phyloP scores from a whole-genome alignment of 495 filamentous ascomycete species.

The Aspergillus sclerotiicarbonarius region DNA sequence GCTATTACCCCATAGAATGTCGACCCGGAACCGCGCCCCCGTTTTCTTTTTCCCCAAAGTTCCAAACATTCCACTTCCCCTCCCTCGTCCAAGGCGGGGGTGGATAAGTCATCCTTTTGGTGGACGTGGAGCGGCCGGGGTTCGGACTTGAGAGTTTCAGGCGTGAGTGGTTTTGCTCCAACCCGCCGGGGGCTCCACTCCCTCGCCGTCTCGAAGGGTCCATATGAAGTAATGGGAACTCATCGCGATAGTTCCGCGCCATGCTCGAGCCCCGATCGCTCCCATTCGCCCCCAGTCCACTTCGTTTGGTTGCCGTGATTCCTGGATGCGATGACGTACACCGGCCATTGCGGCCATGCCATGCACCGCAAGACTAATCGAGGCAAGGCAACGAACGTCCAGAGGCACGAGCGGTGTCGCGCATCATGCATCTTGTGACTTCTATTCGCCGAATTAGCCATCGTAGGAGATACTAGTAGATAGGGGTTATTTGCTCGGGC shows the following conservation, averaged over 20 bases:
- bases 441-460: neutral
- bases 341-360: neutral
- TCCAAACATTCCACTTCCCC: too few species aligned
- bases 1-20: slow-evolving; percentile 21
- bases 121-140: too few species aligned
- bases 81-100: too few species aligned
- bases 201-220: slow-evolving; percentile 11
- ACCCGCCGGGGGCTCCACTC: slow-evolving; percentile 3
- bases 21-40: slow-evolving; percentile 4
- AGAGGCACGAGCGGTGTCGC: neutral
- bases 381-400: neutral
- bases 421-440: slow-evolving; percentile 11
- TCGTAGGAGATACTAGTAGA: neutral
- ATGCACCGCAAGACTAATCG: neutral
- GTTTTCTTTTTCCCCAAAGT: neutral
- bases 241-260: too few species aligned
- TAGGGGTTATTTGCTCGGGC: neutral
- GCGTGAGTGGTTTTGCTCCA: slow-evolving; percentile 3
- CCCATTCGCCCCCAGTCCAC: neutral
- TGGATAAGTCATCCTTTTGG: too few species aligned
- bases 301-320: neutral
- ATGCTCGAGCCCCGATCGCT: neutral
- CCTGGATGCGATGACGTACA: slow-evolving; percentile 1
- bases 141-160: neutral
- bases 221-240: slow-evolving; percentile 17